Evolutionary conservation across 2,329 filamentous ascomycete genomes (phyloP), one percentile per base, ranked within the genome.

Genomic region (Cladorrhinum sp.): DNA sequence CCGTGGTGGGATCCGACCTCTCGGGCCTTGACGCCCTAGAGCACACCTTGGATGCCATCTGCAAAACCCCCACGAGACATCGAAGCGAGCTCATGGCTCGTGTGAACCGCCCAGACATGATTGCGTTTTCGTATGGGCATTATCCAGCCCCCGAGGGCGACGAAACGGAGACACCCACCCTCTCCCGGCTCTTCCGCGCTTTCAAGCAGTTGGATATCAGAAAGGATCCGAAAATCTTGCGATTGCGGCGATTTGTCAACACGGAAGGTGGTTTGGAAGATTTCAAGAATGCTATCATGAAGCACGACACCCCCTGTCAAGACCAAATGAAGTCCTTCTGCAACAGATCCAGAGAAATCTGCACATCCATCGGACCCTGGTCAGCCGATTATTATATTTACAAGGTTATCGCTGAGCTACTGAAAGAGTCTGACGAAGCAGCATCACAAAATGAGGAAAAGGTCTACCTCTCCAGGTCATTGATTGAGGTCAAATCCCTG

Each of bases 11-110:
- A 59, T 84, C 82, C 1, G 81, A 81, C 16, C 71, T 80, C 1
- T 74, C 77, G 1, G 81, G 81, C 36, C 77, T 94, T 14, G 75
- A 82, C 72, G 71, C 73, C 3, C 81, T 96, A 6, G 92, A 96
- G 71, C 65, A 72, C 2, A 90, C 89, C 46, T 76, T 96, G 49
- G 82, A 92, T 70, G 84, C 91, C 1, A 77, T 84, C 30, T 90
- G 88, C 65, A 83, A 81, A 62, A 88, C 87, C 0, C 92, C 92
- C 0, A 87, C 83, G 2, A 68, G 82, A 1, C 84, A 93, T 69
- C 82, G 89, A 1, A 81, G 84, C 12, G 90, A 95, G 65, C 81
- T 96, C 2, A 72, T 90, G n/a, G 77, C 78, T 18, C 80, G 86
- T 66, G 86, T 89, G 2, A 87, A 91, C 66, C 83, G 78, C n/a